Percentiles rank a stretch among this genome's conserved stretches.
phyloP scores from a whole-genome alignment of 768 basidiomycete species.

The Hydnomerulius pinastri region DNA sequence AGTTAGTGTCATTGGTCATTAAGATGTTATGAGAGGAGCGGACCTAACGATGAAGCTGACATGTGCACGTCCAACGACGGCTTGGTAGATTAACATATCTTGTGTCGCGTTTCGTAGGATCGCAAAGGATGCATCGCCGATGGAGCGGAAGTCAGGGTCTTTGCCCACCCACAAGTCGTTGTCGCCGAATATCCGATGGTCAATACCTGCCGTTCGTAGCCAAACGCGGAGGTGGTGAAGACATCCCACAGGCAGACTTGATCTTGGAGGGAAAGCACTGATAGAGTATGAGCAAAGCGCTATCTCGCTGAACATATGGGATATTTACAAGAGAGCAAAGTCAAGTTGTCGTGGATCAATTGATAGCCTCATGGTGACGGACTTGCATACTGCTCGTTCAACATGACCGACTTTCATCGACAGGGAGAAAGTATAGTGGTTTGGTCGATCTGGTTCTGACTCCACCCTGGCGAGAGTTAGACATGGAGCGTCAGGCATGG shows the following conservation, averaged over 20 bases:
- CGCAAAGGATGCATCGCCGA: conserved; percentile 59
- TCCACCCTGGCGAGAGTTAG: conserved; percentile 34
- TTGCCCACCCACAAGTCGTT: conserved; percentile 68
- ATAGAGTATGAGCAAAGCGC: neutral
- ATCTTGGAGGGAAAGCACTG: conserved; percentile 63
- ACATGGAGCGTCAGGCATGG: conserved; percentile 8
- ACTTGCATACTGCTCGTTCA: conserved; percentile 53
- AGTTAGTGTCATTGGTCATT: neutral
- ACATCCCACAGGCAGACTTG: conserved; percentile 52
- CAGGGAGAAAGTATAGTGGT: conserved; percentile 52
- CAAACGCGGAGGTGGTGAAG: conserved; percentile 64
- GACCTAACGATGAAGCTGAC: conserved; percentile 59
- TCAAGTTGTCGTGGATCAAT: conserved; percentile 57
- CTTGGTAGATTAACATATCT: conserved; percentile 55
- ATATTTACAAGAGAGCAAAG: conserved; percentile 62
- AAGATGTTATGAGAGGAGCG: neutral
- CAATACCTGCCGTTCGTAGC: conserved; percentile 56
- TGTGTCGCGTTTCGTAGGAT: conserved; percentile 43
- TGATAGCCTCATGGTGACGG: conserved; percentile 45
- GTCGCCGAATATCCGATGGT: conserved; percentile 64
- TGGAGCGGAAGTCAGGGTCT: conserved; percentile 62
- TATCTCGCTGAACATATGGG: too few relatives aligned
- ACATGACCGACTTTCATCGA: conserved; percentile 56
- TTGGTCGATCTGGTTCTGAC: conserved; percentile 23
- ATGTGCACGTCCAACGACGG: conserved; percentile 54